A percentile compares a stretch with the other conserved stretches of the same genome.
These are phyloP conservation scores for Salvia miltiorrhiza DNA, from an alignment of 257 asterid species.

Conservation along the genomic window DNA sequence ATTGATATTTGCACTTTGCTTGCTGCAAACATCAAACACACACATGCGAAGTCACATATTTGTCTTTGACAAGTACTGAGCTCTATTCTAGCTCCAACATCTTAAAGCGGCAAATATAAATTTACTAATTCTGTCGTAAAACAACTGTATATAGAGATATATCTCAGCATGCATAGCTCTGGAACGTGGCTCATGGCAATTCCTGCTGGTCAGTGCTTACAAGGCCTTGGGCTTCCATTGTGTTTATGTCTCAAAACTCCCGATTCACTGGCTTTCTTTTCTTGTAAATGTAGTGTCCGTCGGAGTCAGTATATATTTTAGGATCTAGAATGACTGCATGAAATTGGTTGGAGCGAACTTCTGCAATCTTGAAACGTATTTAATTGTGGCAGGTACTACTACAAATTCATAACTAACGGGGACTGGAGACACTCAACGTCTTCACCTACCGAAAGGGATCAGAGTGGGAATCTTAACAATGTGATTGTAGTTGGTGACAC, in stretches of 20 bases:
- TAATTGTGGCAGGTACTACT: conserved; percentile 62
- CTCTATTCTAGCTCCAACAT: not conserved
- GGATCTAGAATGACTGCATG: not conserved
- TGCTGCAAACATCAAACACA: too few species aligned
- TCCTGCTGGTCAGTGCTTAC: not conserved
- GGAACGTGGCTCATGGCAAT: too few species aligned
- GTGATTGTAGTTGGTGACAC: conserved; percentile 37
- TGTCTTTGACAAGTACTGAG: not conserved
- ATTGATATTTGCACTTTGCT: too few species aligned
- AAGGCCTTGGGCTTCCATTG: not conserved
- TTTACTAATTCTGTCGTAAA: too few species aligned
- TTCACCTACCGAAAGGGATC: conserved; percentile 93
- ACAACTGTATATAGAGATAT: too few species aligned
- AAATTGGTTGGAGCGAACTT: not conserved
- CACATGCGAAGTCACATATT: too few species aligned
- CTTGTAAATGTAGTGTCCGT: not conserved
- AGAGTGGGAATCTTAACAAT: conserved; percentile 74
- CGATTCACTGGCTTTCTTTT: not conserved
- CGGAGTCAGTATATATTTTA: not conserved
- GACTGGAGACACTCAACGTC: conserved; percentile 88
- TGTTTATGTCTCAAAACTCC: not conserved
- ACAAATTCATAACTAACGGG: conserved; percentile 71
- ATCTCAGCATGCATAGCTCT: too few species aligned
- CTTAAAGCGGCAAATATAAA: too few species aligned
- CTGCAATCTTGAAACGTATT: not conserved